Evolutionary conservation across 1,284 basidiomycete genomes (phyloP).

Genomic region (Fomitopsis schrenkii): DNA sequence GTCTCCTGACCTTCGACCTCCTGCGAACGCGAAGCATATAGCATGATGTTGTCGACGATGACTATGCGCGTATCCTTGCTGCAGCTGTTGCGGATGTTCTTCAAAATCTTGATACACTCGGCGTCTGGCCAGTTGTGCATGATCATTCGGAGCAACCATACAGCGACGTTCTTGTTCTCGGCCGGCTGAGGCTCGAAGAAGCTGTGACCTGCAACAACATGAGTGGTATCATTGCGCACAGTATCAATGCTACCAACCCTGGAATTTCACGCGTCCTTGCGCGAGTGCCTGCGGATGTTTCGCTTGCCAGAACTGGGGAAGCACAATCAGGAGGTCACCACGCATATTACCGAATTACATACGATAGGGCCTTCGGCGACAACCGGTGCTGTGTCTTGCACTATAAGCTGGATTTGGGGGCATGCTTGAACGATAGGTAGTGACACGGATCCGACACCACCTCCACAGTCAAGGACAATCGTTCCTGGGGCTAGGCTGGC

Average conservation of each 20-base stretch:
- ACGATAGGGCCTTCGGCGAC: constrained; percentile 12
- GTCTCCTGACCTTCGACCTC: constrained; percentile 3
- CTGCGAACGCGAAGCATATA: constrained; percentile 9
- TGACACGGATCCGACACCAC: constrained; percentile 19
- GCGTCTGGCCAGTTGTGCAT: constrained; percentile 70
- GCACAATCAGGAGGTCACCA: neutral
- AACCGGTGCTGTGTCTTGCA: constrained; percentile 28
- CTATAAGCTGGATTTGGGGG: constrained; percentile 19
- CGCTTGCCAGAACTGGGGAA: constrained; percentile 19
- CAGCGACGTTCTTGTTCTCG: constrained; percentile 28
- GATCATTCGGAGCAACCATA: constrained; percentile 63
- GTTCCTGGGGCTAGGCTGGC: constrained; percentile 11
- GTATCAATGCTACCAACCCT: constrained; percentile 1
- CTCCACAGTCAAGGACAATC: constrained; percentile 21
- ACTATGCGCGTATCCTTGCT: constrained; percentile 8
- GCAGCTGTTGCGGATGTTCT: constrained; percentile 3
- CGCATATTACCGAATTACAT: neutral
- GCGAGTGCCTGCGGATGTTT: constrained; percentile 17
- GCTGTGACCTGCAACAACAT: constrained; percentile 46
- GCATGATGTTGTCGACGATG: constrained; percentile 12
- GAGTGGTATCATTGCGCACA: neutral
- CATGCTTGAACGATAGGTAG: constrained; percentile 15
- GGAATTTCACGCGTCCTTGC: constrained; percentile 18
- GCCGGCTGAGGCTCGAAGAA: constrained; percentile 60
- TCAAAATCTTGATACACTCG: constrained; percentile 13